Evolutionary conservation across 768 basidiomycete species (phyloP).

Genomic region (Suillus decipiens): DNA sequence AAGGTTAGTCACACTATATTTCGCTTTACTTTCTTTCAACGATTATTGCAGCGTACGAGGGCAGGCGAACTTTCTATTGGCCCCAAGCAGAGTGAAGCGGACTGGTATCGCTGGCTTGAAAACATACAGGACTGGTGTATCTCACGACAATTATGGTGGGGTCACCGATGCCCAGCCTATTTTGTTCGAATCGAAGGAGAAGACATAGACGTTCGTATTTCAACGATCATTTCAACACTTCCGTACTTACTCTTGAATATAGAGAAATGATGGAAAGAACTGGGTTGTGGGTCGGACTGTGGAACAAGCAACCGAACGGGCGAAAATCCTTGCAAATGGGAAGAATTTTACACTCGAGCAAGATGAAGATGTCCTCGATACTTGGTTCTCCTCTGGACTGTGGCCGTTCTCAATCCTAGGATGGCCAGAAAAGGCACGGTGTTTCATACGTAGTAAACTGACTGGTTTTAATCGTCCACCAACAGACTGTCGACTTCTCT

Average conservation of each 20-base stretch:
- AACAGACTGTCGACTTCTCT: constrained; percentile 72
- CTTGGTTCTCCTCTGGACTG: constrained; percentile 97
- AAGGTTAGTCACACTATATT: constrained; percentile 47
- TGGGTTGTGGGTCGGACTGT: constrained; percentile 90
- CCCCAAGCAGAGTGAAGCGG: constrained; percentile 85
- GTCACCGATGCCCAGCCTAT: constrained; percentile 94
- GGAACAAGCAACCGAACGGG: constrained; percentile 78
- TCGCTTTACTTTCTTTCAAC: constrained; percentile 1
- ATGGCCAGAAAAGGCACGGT: constrained; percentile 88
- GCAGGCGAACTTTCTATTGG: constrained; percentile 84
- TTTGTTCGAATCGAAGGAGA: constrained; percentile 83
- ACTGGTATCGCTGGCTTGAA: constrained; percentile 97
- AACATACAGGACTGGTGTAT: constrained; percentile 99
- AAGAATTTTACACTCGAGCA: constrained; percentile 77
- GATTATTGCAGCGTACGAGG: constrained; percentile 65
- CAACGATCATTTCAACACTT: neutral
- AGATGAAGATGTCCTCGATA: constrained; percentile 97
- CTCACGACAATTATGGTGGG: constrained; percentile 99
- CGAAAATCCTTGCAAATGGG: constrained; percentile 66
- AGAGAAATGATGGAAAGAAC: constrained; percentile 70
- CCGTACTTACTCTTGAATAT: constrained; percentile 2
- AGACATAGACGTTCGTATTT: constrained; percentile 56
- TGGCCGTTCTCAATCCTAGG: constrained; percentile 99
- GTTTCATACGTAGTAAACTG: neutral
- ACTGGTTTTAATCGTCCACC: constrained; percentile 4